Conservation (phyloP, 2,329 filamentous ascomycete species). For the Thelonectria olida region DNA sequence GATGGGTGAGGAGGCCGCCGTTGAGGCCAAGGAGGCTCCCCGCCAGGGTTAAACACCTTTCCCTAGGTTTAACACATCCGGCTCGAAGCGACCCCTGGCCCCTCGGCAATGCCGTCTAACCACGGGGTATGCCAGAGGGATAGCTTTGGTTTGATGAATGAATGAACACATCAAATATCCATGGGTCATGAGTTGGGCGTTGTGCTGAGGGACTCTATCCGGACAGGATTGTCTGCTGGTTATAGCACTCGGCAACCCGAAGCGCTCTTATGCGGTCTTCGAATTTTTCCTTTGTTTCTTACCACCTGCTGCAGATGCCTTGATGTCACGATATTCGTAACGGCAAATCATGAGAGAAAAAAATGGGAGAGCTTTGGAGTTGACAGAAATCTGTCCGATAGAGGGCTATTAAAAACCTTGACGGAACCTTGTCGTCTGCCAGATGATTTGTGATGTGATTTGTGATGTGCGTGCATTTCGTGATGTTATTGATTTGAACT, state of each 20-base stretch:
- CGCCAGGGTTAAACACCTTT: constrained; percentile 38
- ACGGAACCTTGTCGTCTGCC: background rate
- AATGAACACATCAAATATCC: constrained; percentile 46
- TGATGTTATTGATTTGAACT: background rate
- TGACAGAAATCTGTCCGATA: constrained; percentile 46
- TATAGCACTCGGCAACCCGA: constrained; percentile 43
- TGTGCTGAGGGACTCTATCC: constrained; percentile 53
- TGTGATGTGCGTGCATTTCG: background rate
- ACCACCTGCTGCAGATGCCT: constrained; percentile 45
- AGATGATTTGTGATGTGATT: background rate
- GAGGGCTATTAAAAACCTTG: constrained; percentile 42
- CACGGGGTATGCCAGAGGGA: constrained; percentile 38
- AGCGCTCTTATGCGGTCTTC: constrained; percentile 29
- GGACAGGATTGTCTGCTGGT: constrained; percentile 54
- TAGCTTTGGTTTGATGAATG: constrained; percentile 46
- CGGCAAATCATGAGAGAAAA: constrained; percentile 43
- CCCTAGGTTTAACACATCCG: constrained; percentile 30
- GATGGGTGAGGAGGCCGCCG: constrained; percentile 93
- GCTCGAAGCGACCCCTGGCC: constrained; percentile 39
- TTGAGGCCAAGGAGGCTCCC: constrained; percentile 95
- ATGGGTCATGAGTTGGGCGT: constrained; percentile 53
- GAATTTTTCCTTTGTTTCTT: constrained; percentile 51
- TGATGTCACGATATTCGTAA: constrained; percentile 45
- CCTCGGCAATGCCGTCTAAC: constrained; percentile 35
- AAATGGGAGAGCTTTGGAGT: constrained; percentile 48